A percentile compares a stretch with the other conserved stretches of the same genome.
These are phyloP conservation scores for Rhamnella rubrinervis DNA, from an alignment of 331 rosid genomes.

Conservation along the genomic window DNA sequence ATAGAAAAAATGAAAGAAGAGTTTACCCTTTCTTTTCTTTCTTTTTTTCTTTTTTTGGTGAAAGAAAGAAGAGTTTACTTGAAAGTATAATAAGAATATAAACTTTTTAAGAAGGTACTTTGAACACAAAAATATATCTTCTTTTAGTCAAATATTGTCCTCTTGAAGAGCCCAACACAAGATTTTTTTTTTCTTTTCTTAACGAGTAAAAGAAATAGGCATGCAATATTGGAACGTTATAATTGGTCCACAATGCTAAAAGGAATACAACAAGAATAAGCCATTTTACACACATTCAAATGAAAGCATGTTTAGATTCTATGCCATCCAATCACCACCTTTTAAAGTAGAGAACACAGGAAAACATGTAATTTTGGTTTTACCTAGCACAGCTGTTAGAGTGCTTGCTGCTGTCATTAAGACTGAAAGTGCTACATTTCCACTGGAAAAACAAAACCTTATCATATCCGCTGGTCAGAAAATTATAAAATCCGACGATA, in stretches of 20 bases:
- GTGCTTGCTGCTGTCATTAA: slow-evolving; percentile 95
- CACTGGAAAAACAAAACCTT: slow-evolving; percentile 51
- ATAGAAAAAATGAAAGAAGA: slow-evolving; percentile 18
- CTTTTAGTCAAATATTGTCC: neutral
- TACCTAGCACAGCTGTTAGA: slow-evolving; percentile 73
- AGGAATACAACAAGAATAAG: neutral
- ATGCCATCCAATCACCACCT: slow-evolving; percentile 9
- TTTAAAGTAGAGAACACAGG: neutral
- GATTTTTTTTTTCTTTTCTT: neutral
- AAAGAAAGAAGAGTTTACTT: slow-evolving; percentile 14
- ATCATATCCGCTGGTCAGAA: slow-evolving; percentile 23
- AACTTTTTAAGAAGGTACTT: neutral
- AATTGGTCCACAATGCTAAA: neutral
- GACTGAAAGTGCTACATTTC: slow-evolving; percentile 90
- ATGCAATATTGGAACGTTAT: neutral
- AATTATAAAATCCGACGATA: neutral
- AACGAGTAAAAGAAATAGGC: neutral
- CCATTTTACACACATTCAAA: neutral
- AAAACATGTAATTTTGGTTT: slow-evolving; percentile 14
- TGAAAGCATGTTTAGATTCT: neutral
- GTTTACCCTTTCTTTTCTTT: too few species aligned
- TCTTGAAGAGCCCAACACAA: neutral
- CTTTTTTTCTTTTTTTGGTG: too few species aligned
- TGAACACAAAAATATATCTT: neutral
- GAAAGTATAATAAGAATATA: neutral